Evolutionary conservation across 768 basidiomycete species (phyloP).

Genomic region (Galerina marginata): DNA sequence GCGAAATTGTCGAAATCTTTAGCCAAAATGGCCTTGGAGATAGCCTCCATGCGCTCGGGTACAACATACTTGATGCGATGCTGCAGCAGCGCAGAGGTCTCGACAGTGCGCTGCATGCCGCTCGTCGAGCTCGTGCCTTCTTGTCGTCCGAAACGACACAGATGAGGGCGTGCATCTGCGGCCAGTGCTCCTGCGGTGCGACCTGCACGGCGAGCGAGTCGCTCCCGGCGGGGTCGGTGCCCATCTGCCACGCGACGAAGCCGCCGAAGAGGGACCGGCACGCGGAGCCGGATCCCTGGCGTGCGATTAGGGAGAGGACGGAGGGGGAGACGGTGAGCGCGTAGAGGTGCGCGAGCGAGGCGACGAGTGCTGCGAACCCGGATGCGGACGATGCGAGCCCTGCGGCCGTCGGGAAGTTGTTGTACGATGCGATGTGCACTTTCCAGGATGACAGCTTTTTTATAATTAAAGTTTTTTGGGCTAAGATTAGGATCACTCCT

Average conservation of each 20-base stretch:
- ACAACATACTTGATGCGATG: conserved; percentile 90
- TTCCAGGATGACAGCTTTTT: conserved; percentile 70
- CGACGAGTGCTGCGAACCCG: conserved; percentile 93
- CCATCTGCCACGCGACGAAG: conserved; percentile 94
- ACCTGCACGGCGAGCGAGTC: conserved; percentile 92
- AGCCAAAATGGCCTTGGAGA: conserved; percentile 76
- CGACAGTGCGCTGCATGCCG: conserved; percentile 98
- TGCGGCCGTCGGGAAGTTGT: conserved; percentile 99
- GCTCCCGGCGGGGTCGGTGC: conserved; percentile 64
- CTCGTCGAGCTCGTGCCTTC: conserved; percentile 91
- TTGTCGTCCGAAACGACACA: conserved; percentile 96
- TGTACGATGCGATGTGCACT: conserved; percentile 92
- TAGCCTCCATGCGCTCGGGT: conserved; percentile 82
- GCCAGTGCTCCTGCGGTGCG: conserved; percentile 88
- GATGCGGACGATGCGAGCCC: conserved; percentile 97
- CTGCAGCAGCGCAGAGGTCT: conserved; percentile 86
- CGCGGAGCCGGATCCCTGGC: conserved; percentile 97
- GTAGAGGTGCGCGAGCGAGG: conserved; percentile 89
- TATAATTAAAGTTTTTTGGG: not conserved
- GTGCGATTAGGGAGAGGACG: conserved; percentile 89
- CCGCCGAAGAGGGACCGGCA: conserved; percentile 98
- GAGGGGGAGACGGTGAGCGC: conserved; percentile 78
- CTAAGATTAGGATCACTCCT: conserved; percentile 11
- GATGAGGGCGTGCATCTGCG: conserved; percentile 94
- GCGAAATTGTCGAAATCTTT: conserved; percentile 92